Evolutionary conservation across 306 rosid genomes (phyloP).

Genomic region (Benincasa hispida): DNA sequence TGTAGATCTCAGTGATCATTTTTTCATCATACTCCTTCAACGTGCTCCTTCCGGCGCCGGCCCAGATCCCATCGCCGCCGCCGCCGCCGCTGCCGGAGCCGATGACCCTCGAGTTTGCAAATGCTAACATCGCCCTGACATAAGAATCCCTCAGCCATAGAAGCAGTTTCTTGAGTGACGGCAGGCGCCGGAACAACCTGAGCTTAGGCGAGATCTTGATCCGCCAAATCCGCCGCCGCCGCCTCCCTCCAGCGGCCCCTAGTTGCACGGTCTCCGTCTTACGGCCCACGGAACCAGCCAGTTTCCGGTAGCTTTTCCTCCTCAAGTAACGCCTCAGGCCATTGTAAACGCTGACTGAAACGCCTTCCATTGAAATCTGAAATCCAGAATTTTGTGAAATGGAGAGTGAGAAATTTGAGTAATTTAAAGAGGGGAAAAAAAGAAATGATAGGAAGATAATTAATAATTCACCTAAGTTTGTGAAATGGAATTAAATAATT

Average conservation of each 20-base stretch:
- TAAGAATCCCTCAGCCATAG: slow-evolving; percentile 72
- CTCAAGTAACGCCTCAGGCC: slow-evolving; percentile 38
- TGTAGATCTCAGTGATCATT: slow-evolving; percentile 56
- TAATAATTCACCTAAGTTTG: background rate
- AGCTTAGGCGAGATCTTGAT: slow-evolving; percentile 42
- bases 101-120: slow-evolving; percentile 48
- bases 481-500: background rate
- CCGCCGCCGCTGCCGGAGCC: slow-evolving; percentile 22
- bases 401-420: background rate
- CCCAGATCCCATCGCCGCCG: background rate
- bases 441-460: background rate
- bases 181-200: slow-evolving; percentile 13
- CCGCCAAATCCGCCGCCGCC: slow-evolving; percentile 30
- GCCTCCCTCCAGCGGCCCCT: slow-evolving; percentile 11
- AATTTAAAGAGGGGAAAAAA: background rate
- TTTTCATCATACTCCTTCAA: slow-evolving; percentile 69
- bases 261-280: slow-evolving; percentile 21
- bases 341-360: slow-evolving; percentile 27
- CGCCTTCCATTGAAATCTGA: slow-evolving; percentile 33
- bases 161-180: slow-evolving; percentile 47
- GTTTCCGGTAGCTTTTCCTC: slow-evolving; percentile 34
- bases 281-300: slow-evolving; percentile 15
- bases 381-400: background rate
- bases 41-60: slow-evolving; percentile 17
- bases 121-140: slow-evolving; percentile 49